Base-by-base conservation (phyloP, 495 filamentous ascomycete genomes). In the Parathielavia appendiculata region DNA sequence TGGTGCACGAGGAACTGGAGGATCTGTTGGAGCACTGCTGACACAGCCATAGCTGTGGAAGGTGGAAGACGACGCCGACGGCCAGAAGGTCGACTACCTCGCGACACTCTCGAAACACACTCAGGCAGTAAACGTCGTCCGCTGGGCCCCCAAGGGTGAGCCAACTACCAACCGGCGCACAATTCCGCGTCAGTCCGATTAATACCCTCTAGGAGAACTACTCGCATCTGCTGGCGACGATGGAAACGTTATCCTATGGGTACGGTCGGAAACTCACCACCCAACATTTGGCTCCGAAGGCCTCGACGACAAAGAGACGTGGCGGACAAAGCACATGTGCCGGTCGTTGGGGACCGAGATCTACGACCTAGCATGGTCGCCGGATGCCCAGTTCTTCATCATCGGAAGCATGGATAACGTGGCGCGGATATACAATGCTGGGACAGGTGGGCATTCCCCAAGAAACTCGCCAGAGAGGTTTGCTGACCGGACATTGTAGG, bases 351-450 rank as follows among this genome's bases (percentile, higher is more conserved):
- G 90, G 0, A 87, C 89, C 0, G 93, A 97, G 70, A 97, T 99
- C 63, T 99, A 97, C 69, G 93, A 99, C 69, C 76, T 99, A 57
- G 93, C 93, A 41, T 99, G 93, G 93, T 96, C 93, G 22, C 93
- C 93, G 11, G 93, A 99, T 75, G 92, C 89, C 22, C 79, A 88
- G 32, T 96, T 92, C 75, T 95, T 97, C 75, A 96, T 99, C 61
- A 96, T 92, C 19, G 93, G 93, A 6, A 97, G 95, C 72, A 97
- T 97, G 92, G 93, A 99, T 73, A 99, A 99, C 71, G 84, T 97
- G 67, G 92, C 95, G 48, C 80, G 93, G 44, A 97, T 99, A 59
- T 97, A 96, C 78, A 95, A 96, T 72, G 91, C 92, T 51, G 86
- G 89, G 57, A 95, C 87, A 59, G 93, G 93, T 95, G 73, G 40